phyloP scores from a whole-genome alignment of 2,329 filamentous ascomycete genomes.

The Diaporthe sp. region DNA sequence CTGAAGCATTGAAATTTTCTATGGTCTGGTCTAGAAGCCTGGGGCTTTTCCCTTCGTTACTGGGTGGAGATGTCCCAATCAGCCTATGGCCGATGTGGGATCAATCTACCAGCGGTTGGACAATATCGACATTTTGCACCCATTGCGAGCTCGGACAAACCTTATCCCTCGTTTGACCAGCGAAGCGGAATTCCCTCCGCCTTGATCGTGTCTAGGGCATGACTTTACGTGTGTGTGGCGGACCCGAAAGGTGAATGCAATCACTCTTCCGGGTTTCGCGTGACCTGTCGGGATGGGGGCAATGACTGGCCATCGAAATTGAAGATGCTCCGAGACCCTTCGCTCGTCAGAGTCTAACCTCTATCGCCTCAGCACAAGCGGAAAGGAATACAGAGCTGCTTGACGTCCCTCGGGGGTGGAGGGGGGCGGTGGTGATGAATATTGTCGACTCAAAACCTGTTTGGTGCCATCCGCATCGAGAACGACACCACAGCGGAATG shows the following conservation, averaged over 20 bases:
- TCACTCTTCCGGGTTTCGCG: background rate
- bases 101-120: background rate
- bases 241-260: background rate
- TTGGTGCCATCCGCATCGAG: background rate
- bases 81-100: background rate
- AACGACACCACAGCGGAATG: background rate
- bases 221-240: background rate
- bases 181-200: background rate
- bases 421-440: too few relatives aligned
- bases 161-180: background rate
- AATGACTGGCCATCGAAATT: background rate
- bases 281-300: background rate
- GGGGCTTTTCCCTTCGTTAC: background rate
- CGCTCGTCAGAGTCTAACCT: background rate
- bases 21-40: background rate
- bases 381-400: background rate
- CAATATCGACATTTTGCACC: background rate
- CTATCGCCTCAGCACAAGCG: background rate
- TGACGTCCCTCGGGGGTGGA: background rate
- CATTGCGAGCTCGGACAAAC: background rate
- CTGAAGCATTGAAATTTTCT: background rate
- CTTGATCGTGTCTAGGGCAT: background rate
- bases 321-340: background rate
- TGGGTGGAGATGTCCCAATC: background rate
- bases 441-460: background rate